Evolutionary conservation across 2,329 filamentous ascomycete species (phyloP), one percentile per base, ranked within the genome.

Genomic region (Trichoderma brevicompactum): DNA sequence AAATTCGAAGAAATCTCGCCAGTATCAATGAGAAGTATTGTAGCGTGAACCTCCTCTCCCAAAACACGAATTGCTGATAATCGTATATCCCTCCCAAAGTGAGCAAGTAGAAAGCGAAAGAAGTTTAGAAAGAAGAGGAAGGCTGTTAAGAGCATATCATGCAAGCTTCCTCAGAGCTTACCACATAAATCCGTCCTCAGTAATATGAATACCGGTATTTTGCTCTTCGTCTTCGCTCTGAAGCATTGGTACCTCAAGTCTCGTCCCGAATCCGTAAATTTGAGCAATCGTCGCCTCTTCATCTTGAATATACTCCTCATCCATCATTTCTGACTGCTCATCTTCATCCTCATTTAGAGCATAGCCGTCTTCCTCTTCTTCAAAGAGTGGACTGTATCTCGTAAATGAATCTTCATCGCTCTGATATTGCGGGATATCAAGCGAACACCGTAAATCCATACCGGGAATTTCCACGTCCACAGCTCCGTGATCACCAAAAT

Each of bases 391-490:
- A 8, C 7, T 12, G 15, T 38, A 17, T 3, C 9, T 5, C 13
- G 23, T 55, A 48, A 23, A 38, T 36, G 36, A 15, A 43, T 61
- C 28, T 8, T 46, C 60, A 19, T 13, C 19, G 12, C 49, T 55
- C n/a, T 36, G 6, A 19, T 66, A 58, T 9, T 10, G 34, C 1
- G 72, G 66, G 6, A 70, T 38, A 23, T 67, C 55, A 0, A 69
- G 69, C 1, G 67, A 67, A 60, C 71, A 74, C 3, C 60, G 54
- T 0, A 76, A 41, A 3, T 69, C 56, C 7, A 64, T 58, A 3
- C 67, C 72, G 2, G 66, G 64, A 9, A 78, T 66, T 44, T 76
- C 72, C 3, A 77, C 50, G 1, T 76, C 73, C 2, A 77, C 54
- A 2, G 68, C 71, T 0, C 67, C 74, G 0, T 65, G 66, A 5